Base-by-base conservation (phyloP, 176 grass and related monocot genomes). In the Raddia guianensis region DNA sequence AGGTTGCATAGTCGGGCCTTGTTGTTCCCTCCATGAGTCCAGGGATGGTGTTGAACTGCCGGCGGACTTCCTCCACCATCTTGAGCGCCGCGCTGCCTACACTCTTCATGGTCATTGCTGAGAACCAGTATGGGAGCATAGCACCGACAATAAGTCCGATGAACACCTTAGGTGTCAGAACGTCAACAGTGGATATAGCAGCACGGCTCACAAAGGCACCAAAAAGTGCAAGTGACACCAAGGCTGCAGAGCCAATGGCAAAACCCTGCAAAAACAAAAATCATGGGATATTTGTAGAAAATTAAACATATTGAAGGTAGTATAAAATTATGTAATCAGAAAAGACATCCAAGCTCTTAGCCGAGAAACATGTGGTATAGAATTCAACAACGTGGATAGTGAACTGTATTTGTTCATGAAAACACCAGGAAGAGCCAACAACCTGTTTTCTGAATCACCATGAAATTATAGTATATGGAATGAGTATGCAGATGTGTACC, bases 21-120 rank as follows among this genome's bases (percentile, higher is more conserved):
- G 78, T 45, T 20, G 78, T 95, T 43, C 93, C 93, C 74, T 95
- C 93, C 85, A 95, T 84, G 40, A 95, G 71, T 60, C 93, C 93
- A 75, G 87, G 93, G 43, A 95, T 95, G 52, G 70, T 92, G 71
- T 92, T 95, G 85, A 95, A 95, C 70, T 95, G 93, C 45, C 93
- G 79, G 16, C 93, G 93, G 9, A 95, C 93, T 83, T 95, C 93
- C 77, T 95, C 93, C 10, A 95, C 93, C 93, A 95, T 95, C 49
- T 94, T 89, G 52, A 94, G 90, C 5, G 92, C 92, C 6, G 89
- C 92, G 76, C 89, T 91, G 27, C 89, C 92, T 32, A 91, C 92
- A 82, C 92, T 94, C 69, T 94, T 94, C 92, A 94, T 94, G 51
- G 92, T 94, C 92, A 94, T 94, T 72, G 92, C 92, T 3, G 92